phyloP scores from a whole-genome alignment of 495 filamentous ascomycete genomes.

The Neurospora sp. region DNA sequence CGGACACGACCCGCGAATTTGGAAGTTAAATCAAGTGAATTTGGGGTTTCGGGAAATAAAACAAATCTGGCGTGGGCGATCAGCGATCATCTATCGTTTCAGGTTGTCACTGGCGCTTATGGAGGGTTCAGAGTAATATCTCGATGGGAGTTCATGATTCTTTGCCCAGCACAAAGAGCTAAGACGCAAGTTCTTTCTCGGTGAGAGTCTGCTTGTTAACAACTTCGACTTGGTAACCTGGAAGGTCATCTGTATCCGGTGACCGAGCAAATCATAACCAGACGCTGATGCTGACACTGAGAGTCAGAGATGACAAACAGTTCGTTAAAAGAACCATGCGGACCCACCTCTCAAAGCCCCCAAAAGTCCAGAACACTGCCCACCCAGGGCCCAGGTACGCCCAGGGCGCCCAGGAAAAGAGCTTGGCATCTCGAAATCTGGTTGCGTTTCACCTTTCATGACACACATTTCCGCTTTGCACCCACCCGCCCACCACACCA shows the following conservation, averaged over 20 bases:
- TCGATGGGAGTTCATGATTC: background rate
- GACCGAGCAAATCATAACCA: background rate
- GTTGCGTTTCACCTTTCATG: background rate
- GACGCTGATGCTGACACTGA: background rate
- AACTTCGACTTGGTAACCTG: background rate
- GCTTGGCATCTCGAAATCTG: background rate
- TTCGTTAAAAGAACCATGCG: background rate
- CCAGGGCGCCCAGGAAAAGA: background rate
- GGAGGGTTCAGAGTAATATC: background rate
- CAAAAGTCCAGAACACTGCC: background rate
- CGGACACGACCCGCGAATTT: background rate
- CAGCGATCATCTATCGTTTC: background rate
- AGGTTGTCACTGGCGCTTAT: background rate
- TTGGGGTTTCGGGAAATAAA: background rate
- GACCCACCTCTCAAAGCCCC: background rate
- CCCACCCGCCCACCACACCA: background rate
- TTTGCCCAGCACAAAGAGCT: no score
- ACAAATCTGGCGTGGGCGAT: background rate
- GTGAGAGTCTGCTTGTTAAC: background rate
- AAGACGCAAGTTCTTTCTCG: background rate
- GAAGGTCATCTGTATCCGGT: background rate
- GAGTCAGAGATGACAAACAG: background rate
- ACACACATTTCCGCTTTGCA: background rate
- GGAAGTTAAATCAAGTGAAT: background rate
- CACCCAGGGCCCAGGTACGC: background rate